Conservation (phyloP, 2,329 filamentous ascomycete genomes). For the Kalaharituber pfeilii region DNA sequence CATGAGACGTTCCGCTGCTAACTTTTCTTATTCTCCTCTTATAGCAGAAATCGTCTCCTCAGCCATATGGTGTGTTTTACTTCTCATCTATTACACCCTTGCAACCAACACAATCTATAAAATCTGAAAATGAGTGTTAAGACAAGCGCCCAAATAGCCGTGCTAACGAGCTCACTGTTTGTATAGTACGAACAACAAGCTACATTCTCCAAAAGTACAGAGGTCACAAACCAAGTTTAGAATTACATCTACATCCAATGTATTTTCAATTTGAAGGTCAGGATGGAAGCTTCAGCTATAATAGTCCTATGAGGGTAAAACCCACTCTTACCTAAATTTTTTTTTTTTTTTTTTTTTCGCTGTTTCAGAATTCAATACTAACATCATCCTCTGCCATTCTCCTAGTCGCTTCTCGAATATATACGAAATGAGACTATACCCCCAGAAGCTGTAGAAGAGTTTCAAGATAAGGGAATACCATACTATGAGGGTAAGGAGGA, state of each 20-base stretch:
- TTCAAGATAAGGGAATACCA: conserved; percentile 41
- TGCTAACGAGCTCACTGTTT: too few relatives aligned
- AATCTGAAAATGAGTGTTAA: neutral
- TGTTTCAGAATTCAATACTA: too few relatives aligned
- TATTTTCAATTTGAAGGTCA: conserved; percentile 90
- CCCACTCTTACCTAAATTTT: too few relatives aligned
- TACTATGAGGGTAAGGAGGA: conserved; percentile 2
- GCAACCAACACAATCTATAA: too few relatives aligned
- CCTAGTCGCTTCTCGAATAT: conserved; percentile 52
- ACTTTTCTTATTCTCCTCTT: too few relatives aligned
- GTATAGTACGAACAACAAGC: conserved; percentile 49
- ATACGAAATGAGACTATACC: conserved; percentile 60
- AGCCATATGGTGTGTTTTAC: neutral
- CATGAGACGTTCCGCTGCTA: too few relatives aligned
- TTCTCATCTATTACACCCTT: neutral
- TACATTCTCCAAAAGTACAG: conserved; percentile 73
- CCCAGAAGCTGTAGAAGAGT: conserved; percentile 69
- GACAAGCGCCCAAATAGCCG: too few relatives aligned
- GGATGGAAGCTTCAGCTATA: conserved; percentile 80
- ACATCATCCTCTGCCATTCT: conserved; percentile 5
- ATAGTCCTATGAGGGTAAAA: conserved; percentile 60
- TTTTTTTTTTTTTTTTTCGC: too few relatives aligned
- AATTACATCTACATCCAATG: conserved; percentile 66
- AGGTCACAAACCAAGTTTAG: conserved; percentile 58
- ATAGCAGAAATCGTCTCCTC: too few relatives aligned